These are phyloP conservation scores for Hanseniaspora meyeri DNA, from an alignment of 805 yeast species.

Conservation along the genomic window DNA sequence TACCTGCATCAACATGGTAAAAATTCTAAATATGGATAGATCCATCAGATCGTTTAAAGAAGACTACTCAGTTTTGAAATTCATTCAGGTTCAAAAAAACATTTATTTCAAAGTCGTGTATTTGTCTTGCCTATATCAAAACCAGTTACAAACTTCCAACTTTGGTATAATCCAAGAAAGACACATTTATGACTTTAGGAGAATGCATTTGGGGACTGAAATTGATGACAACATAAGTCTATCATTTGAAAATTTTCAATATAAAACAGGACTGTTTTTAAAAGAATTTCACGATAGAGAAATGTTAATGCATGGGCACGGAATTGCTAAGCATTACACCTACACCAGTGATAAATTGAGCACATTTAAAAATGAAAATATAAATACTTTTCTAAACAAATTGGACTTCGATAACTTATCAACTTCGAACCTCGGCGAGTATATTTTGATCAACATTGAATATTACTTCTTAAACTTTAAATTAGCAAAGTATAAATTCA, in stretches of 20 bases:
- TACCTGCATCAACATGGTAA: constrained; percentile 21
- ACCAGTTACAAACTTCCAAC: neutral
- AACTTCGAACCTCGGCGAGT: neutral
- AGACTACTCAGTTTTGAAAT: constrained; percentile 9
- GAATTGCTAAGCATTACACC: neutral
- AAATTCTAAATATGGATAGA: constrained; percentile 20
- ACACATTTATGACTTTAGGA: constrained; percentile 12
- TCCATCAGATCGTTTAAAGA: constrained; percentile 16
- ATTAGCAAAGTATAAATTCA: neutral
- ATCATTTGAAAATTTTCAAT: constrained; percentile 8
- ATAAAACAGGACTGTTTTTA: constrained; percentile 3
- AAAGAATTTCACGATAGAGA: constrained; percentile 12
- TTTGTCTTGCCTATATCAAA: constrained; percentile 1
- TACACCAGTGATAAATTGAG: neutral
- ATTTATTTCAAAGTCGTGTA: constrained; percentile 5
- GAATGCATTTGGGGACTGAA: neutral
- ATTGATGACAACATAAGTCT: neutral
- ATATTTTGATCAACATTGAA: neutral
- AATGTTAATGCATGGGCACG: constrained; percentile 6
- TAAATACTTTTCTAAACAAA: neutral
- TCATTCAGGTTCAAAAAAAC: constrained; percentile 6
- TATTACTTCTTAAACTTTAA: constrained; percentile 8
- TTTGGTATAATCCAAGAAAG: neutral
- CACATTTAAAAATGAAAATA: neutral
- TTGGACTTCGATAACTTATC: neutral